Evolutionary conservation across 106 monocot genomes (phyloP).

Genomic region (Narthecium ossifragum): DNA sequence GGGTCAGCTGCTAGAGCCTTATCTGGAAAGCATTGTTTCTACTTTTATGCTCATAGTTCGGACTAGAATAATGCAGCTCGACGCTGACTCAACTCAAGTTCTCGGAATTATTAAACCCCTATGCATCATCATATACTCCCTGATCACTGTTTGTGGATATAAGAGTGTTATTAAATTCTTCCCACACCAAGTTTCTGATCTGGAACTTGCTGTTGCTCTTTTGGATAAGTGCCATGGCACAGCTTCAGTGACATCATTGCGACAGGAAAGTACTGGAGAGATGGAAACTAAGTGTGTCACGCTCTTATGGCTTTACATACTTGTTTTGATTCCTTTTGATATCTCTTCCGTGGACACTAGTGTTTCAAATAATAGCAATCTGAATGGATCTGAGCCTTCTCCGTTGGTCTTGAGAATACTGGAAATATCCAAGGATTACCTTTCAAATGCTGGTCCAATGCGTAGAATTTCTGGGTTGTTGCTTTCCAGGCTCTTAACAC

Average conservation of each 20-base stretch:
- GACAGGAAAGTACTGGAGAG: slow-evolving; percentile 96
- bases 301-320: slow-evolving; percentile 93
- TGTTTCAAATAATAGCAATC: slow-evolving; percentile 25
- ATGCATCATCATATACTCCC: slow-evolving; percentile 76
- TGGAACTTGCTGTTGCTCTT: slow-evolving; percentile 78
- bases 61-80: slow-evolving; percentile 38
- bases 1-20: slow-evolving; percentile 93
- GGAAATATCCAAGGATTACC: slow-evolving; percentile 86
- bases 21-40: slow-evolving; percentile 69
- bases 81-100: slow-evolving; percentile 21
- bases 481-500: slow-evolving; percentile 92
- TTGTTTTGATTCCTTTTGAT: slow-evolving; percentile 97
- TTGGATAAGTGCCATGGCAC: slow-evolving; percentile 58
- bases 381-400: slow-evolving; percentile 23
- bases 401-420: slow-evolving; percentile 77
- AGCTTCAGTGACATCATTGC: slow-evolving; percentile 39
- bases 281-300: slow-evolving; percentile 94
- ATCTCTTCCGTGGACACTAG: slow-evolving; percentile 83
- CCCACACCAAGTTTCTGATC: slow-evolving; percentile 97
- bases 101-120: slow-evolving; percentile 68
- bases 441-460: slow-evolving; percentile 94
- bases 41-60: slow-evolving; percentile 78
- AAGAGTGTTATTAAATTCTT: slow-evolving; percentile 89
- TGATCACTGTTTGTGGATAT: slow-evolving; percentile 88
- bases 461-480: slow-evolving; percentile 79